These are phyloP conservation scores for Psilocybe cyanescens DNA, from an alignment of 768 basidiomycete species.

Conservation along the genomic window DNA sequence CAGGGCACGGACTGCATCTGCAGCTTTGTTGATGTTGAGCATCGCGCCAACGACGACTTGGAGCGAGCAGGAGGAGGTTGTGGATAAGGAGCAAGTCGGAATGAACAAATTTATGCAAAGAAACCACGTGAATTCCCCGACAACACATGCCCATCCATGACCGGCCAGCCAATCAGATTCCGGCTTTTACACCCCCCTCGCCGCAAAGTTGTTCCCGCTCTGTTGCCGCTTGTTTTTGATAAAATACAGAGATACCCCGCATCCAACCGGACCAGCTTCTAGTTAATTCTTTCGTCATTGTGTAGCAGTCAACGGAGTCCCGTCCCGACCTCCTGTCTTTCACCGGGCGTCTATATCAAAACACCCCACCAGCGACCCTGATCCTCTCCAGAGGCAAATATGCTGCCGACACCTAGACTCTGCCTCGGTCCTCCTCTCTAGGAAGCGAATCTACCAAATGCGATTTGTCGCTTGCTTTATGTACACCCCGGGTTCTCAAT, in stretches of 20 bases:
- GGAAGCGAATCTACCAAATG: background rate
- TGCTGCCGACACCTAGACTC: background rate
- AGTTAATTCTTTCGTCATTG: too few species aligned
- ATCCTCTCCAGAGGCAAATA: background rate
- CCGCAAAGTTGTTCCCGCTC: conserved; percentile 22
- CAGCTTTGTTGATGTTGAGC: conserved; percentile 61
- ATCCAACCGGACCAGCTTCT: too few species aligned
- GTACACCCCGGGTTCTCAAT: background rate
- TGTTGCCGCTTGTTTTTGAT: conserved; percentile 21
- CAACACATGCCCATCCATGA: background rate
- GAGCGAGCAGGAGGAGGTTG: conserved; percentile 28
- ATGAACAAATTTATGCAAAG: conserved; percentile 42
- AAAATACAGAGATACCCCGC: too few species aligned
- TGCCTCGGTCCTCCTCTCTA: background rate
- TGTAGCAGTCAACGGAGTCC: background rate
- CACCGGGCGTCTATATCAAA: background rate
- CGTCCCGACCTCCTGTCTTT: background rate
- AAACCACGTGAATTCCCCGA: conserved; percentile 41
- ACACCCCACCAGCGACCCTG: background rate
- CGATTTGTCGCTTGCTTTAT: conserved; percentile 2
- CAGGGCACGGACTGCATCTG: conserved; percentile 53
- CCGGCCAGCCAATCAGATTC: conserved; percentile 36
- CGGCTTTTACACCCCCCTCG: conserved; percentile 23
- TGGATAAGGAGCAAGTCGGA: conserved; percentile 39
- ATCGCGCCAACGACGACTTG: conserved; percentile 50